Evolutionary conservation across 176 grass and related monocot species (phyloP).

Genomic region (Poa annua): DNA sequence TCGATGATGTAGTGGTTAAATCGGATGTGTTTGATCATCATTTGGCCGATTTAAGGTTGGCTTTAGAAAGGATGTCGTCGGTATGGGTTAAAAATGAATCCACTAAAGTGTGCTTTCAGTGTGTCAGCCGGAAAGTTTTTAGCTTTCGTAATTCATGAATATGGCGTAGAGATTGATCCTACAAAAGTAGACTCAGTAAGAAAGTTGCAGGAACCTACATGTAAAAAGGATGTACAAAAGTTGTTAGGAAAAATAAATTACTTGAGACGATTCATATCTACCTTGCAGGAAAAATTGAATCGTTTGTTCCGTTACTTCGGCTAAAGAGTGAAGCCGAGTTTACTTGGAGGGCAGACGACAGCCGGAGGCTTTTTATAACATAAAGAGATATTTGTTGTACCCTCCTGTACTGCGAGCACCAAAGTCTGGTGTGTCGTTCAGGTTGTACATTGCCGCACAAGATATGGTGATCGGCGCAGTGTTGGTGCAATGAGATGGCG

Average conservation of each 20-base stretch:
- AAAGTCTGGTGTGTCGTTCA: no score
- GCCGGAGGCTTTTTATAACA: no score
- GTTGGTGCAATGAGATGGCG: no score
- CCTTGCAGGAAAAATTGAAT: constrained; percentile 21
- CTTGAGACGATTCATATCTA: constrained; percentile 38
- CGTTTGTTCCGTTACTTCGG: constrained; percentile 5
- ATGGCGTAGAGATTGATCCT: constrained; percentile 24
- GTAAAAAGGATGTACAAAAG: not conserved
- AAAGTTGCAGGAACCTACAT: not conserved
- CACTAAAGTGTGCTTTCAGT: constrained; percentile 11
- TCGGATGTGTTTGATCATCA: not conserved
- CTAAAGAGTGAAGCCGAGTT: no score
- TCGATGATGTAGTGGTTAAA: constrained; percentile 12
- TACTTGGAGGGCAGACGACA: no score
- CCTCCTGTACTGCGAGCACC: no score
- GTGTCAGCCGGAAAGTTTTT: not conserved
- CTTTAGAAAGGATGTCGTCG: not conserved
- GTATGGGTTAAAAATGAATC: constrained; percentile 32
- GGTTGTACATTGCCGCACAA: no score
- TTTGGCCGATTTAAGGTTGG: not conserved
- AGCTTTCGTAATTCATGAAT: constrained; percentile 17
- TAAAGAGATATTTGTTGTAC: no score
- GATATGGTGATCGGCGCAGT: no score
- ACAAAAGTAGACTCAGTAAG: not conserved
- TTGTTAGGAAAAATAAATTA: constrained; percentile 24